A percentile compares a stretch with the other conserved stretches of the same genome.
phyloP scores from a whole-genome alignment of 2,329 filamentous ascomycete genomes.

The Nemania sp. region DNA sequence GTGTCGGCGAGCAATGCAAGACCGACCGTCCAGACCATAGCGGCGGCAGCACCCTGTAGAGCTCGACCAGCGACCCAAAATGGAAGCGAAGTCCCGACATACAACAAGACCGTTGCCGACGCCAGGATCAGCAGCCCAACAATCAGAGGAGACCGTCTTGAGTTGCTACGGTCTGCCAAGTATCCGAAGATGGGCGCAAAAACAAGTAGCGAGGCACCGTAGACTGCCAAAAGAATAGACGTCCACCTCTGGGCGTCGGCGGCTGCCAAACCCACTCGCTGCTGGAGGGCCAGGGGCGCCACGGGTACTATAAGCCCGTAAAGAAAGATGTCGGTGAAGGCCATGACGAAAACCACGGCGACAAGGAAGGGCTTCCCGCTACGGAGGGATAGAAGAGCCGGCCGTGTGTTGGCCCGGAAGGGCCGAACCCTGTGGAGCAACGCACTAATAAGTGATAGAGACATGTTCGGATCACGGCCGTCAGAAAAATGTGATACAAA shows the following conservation, averaged over 20 bases:
- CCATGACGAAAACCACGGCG: conserved; percentile 56
- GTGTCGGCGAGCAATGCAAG: conserved; percentile 63
- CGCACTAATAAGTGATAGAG: no score
- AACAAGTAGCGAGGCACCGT: conserved; percentile 56
- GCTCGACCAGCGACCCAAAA: conserved; percentile 56
- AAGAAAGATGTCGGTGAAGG: conserved; percentile 62
- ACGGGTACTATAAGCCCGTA: conserved; percentile 63
- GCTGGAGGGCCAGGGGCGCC: conserved; percentile 58
- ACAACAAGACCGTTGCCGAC: conserved; percentile 58
- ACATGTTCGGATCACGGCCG: no score
- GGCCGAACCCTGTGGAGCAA: no score
- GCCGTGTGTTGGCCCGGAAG: no score
- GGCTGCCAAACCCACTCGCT: conserved; percentile 52
- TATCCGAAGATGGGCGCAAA: conserved; percentile 56
- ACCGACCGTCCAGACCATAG: conserved; percentile 58
- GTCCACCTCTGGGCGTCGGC: conserved; percentile 55
- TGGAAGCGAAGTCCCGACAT: conserved; percentile 51
- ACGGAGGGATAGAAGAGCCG: no score
- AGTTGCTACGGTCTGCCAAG: conserved; percentile 55
- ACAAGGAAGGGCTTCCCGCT: no score
- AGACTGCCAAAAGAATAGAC: conserved; percentile 57
- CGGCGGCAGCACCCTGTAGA: conserved; percentile 60
- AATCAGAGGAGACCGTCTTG: conserved; percentile 61
- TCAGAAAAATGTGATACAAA: no score
- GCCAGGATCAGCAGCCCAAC: conserved; percentile 56